Evolutionary conservation across 2,329 filamentous ascomycete species (phyloP).

Genomic region (Moelleriella libera): DNA sequence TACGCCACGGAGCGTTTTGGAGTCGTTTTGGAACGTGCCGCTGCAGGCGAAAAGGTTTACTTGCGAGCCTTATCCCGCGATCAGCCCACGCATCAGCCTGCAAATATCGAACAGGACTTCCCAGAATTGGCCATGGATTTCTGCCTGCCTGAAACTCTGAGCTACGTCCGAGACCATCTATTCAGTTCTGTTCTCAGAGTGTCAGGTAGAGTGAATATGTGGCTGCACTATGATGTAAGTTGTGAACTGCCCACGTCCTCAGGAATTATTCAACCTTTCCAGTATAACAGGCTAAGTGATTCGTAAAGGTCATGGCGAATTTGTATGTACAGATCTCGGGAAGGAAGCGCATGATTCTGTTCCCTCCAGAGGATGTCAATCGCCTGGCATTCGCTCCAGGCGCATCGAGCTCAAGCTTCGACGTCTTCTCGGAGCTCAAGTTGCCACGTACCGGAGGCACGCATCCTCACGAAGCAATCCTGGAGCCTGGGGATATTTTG

Average conservation of each 20-base stretch:
- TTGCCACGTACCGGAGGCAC: conserved; percentile 27
- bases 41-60: conserved; percentile 51
- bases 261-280: not conserved
- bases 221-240: conserved; percentile 74
- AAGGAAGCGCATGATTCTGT: conserved; percentile 59
- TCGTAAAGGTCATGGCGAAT: conserved; percentile 63
- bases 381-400: conserved; percentile 60
- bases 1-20: conserved; percentile 58
- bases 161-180: conserved; percentile 40
- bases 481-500: conserved; percentile 61
- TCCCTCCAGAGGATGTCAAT: conserved; percentile 62
- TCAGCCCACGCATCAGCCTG: conserved; percentile 53
- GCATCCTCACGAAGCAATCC: conserved; percentile 50
- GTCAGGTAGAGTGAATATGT: conserved; percentile 70
- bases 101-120: conserved; percentile 60
- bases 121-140: conserved; percentile 58
- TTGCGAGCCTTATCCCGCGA: conserved; percentile 62
- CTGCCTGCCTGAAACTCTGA: conserved; percentile 46
- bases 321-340: conserved; percentile 69
- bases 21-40: conserved; percentile 47
- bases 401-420: conserved; percentile 64
- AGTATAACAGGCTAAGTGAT: no score
- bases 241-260: not conserved
- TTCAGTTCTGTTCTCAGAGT: conserved; percentile 73
- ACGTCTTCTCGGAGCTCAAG: conserved; percentile 46